These are phyloP conservation scores for Cocos nucifera DNA, from an alignment of 176 grass and related monocot species.

Conservation along the genomic window DNA sequence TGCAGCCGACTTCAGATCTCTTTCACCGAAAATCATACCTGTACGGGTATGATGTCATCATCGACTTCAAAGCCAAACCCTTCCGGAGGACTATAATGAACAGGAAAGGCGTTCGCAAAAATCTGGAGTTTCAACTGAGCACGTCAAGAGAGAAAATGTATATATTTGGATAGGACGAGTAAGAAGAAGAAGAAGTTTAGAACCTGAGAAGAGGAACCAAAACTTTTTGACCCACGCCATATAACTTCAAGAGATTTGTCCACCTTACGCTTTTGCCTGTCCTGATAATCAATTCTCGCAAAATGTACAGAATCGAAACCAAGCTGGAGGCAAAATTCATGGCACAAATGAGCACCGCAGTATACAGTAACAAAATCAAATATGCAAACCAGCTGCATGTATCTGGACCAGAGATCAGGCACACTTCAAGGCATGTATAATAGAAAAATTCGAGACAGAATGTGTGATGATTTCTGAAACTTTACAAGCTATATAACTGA, in stretches of 20 bases:
- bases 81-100: conserved; percentile 83
- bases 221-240: conserved; percentile 80
- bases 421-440: too few species aligned
- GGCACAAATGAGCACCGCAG: too few species aligned
- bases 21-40: conserved; percentile 37
- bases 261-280: conserved; percentile 50
- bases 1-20: too few species aligned
- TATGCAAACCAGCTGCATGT: too few species aligned
- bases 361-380: too few species aligned
- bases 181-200: conserved; percentile 1
- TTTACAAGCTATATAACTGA: neutral
- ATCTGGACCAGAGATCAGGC: too few species aligned
- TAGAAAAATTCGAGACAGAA: too few species aligned
- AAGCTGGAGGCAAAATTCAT: conserved; percentile 25
- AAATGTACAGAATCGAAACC: conserved; percentile 90
- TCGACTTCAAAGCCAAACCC: conserved; percentile 79
- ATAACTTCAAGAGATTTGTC: conserved; percentile 82
- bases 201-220: conserved; percentile 90
- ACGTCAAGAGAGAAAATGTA: too few species aligned
- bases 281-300: conserved; percentile 97
- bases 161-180: too few species aligned
- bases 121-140: conserved; percentile 34
- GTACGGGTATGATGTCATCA: conserved; percentile 51
- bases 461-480: too few species aligned
- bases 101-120: conserved; percentile 85